Evolutionary conservation across 2,329 filamentous ascomycete species (phyloP).

Genomic region (Anthostomella pinea): DNA sequence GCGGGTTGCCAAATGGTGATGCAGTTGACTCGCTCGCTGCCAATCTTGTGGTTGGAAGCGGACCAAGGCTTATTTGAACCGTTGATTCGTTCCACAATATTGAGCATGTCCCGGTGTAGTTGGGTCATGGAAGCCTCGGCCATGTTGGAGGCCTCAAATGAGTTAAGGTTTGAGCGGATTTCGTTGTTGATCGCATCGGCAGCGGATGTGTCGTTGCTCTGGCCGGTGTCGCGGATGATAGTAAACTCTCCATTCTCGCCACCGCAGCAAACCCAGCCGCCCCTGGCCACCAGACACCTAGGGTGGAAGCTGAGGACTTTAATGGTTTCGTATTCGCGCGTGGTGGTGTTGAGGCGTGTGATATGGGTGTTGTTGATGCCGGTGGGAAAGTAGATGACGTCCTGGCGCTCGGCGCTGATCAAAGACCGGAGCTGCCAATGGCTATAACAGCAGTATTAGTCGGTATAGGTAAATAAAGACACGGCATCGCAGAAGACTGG

Average conservation of each 20-base stretch:
- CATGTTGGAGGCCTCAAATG: constrained; percentile 25
- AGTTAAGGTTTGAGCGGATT: constrained; percentile 19
- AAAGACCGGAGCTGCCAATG: constrained; percentile 90
- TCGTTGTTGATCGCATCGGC: constrained; percentile 25
- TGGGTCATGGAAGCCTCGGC: constrained; percentile 35
- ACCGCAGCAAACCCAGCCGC: constrained; percentile 88
- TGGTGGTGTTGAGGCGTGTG: constrained; percentile 66
- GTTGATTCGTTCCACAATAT: constrained; percentile 30
- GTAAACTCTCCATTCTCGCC: constrained; percentile 87
- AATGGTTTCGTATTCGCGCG: constrained; percentile 69
- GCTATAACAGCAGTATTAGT: constrained; percentile 43
- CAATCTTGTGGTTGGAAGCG: constrained; percentile 52
- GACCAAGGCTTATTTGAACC: constrained; percentile 43
- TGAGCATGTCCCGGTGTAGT: constrained; percentile 32
- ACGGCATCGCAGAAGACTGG: constrained; percentile 6
- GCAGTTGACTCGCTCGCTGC: constrained; percentile 63
- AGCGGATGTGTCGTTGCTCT: constrained; percentile 35
- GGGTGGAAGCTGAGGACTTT: constrained; percentile 69
- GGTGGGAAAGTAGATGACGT: constrained; percentile 82
- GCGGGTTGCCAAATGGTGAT: constrained; percentile 62
- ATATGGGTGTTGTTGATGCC: constrained; percentile 64
- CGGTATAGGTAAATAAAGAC: constrained; percentile 5
- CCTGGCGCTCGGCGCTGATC: constrained; percentile 74
- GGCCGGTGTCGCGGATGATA: constrained; percentile 57
- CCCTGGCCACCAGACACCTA: constrained; percentile 81